phyloP scores from a whole-genome alignment of 1,139 yeast genomes.

The Nakaseomyces uthaithaninus region DNA sequence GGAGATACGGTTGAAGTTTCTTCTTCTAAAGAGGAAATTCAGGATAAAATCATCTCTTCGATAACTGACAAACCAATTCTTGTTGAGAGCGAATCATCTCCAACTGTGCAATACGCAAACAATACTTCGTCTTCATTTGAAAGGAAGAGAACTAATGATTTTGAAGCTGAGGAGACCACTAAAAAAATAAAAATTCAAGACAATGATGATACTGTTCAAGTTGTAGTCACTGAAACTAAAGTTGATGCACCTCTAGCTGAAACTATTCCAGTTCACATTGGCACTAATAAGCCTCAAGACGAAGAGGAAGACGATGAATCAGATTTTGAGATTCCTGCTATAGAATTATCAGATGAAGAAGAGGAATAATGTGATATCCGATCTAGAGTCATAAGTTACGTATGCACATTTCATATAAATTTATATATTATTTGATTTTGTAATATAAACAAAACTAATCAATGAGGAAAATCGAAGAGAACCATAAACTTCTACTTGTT shows the following conservation, averaged over 20 bases:
- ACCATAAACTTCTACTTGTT: too few species aligned
- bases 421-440: not conserved
- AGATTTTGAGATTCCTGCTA: slow-evolving; percentile 53
- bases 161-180: not conserved
- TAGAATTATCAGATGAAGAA: slow-evolving; percentile 39
- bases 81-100: not conserved
- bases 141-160: slow-evolving; percentile 15
- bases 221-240: slow-evolving; percentile 27
- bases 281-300: slow-evolving; percentile 8
- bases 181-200: slow-evolving; percentile 6
- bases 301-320: slow-evolving; percentile 25
- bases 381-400: slow-evolving; percentile 3
- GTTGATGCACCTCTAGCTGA: slow-evolving; percentile 2
- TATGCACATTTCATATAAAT: not conserved
- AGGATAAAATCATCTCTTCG: not conserved
- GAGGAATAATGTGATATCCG: slow-evolving; percentile 21
- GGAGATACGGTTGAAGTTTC: not conserved
- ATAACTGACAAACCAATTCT: slow-evolving; percentile 9
- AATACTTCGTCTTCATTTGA: slow-evolving; percentile 10
- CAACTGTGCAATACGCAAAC: slow-evolving; percentile 1
- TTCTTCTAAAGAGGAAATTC: not conserved
- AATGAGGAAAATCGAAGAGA: slow-evolving; percentile 1
- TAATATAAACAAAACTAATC: not conserved
- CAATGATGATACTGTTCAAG: slow-evolving; percentile 15
- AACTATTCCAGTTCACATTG: not conserved